Evolutionary conservation across 2,329 filamentous ascomycete genomes (phyloP), one percentile per base, ranked within the genome.

Genomic region (Elsinoe fawcettii): DNA sequence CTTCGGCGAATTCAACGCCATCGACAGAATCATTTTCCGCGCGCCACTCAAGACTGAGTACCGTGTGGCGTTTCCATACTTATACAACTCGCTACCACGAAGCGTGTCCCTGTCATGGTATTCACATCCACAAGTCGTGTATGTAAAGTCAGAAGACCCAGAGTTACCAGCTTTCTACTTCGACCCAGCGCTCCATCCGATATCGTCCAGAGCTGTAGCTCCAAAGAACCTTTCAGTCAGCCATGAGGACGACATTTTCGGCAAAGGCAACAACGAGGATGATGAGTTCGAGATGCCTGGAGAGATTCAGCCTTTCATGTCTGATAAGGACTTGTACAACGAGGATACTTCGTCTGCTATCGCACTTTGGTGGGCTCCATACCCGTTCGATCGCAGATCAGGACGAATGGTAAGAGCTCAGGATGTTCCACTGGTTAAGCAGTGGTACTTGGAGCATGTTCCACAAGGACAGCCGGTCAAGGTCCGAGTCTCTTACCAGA

Each of bases 1-100:
- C 69, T 99, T 99, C 73, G 93, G 93, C 73, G 93, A 99, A 73
- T 99, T 99, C 79, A 99, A 99, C 68, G 93, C 93, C 32, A 99
- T 99, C 66, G 93, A 99, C 68, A 89, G 95, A 64, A 99, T 99
- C 73, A 99, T 99, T 64, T 99, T 99, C 80, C 87, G 93, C 63
- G 86, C 88, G 47, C 91, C 92, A 0, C 95, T 97, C 63, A 85
- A 92, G 64, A 99, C 92, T 7, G 93, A 99, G 73, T 96, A 95
- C 67, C 85, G 92, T 46, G 93, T 99, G 43, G 90, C 90, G 0
- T 97, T 89, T 70, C 93, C 93, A 0, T 96, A 87, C 70, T 79
- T 99, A 5, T 99, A 99, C 76, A 99, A 99, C 70, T 96, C 92
- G 16, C 79, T 99, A 5, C 95, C 93, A 1, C 82, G 95, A 66